Percentiles rank a stretch among this genome's conserved stretches.
These are phyloP conservation scores for Solanum chacoense DNA, from an alignment of 305 asterid species.

Conservation along the genomic window DNA sequence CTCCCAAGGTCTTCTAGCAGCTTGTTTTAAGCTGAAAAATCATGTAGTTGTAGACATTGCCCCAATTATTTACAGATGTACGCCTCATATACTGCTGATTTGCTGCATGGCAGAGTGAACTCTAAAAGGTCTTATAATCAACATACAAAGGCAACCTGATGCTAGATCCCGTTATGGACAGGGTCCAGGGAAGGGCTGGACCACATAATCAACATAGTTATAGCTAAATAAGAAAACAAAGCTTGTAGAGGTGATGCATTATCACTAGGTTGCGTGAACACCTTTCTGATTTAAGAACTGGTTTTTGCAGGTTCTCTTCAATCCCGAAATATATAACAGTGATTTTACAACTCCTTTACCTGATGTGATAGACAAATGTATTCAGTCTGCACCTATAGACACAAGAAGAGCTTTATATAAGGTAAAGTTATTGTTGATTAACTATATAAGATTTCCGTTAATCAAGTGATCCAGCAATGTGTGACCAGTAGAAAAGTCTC, in stretches of 20 bases:
- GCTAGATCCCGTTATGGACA: neutral
- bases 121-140: neutral
- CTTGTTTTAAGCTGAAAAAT: neutral
- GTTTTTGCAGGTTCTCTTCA: slow-evolving; percentile 68
- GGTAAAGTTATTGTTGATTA: slow-evolving; percentile 29
- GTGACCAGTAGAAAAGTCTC: neutral
- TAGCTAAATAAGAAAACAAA: neutral
- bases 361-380: slow-evolving; percentile 74
- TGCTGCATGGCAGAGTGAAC: neutral
- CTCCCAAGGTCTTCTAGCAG: neutral
- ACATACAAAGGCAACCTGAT: neutral
- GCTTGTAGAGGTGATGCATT: neutral
- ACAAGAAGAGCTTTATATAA: slow-evolving; percentile 92
- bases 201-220: neutral
- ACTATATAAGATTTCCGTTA: neutral
- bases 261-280: neutral
- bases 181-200: neutral
- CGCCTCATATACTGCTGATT: neutral
- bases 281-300: neutral
- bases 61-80: neutral
- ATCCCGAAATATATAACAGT: slow-evolving; percentile 68
- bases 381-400: slow-evolving; percentile 96
- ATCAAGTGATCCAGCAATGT: neutral
- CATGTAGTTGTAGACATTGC: neutral
- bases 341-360: slow-evolving; percentile 77